Base-by-base conservation (phyloP, 768 basidiomycete species). In the Ramaria sp. region DNA sequence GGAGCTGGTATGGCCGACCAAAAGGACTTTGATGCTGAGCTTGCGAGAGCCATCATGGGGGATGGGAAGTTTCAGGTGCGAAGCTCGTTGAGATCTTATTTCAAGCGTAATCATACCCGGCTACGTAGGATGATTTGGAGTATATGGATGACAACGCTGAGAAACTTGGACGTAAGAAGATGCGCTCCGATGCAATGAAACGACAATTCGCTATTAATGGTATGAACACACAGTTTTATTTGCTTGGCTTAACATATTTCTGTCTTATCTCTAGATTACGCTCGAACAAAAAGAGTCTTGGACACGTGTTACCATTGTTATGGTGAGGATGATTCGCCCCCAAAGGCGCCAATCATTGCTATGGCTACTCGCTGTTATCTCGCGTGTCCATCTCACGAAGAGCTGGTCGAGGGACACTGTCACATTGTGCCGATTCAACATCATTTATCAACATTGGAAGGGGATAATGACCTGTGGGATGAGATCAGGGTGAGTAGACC, bases 91-190 rank as follows among this genome's bases (percentile, higher is more conserved):
- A 49, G 48, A 11, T 37, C 42, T 13, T 27, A 10, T 12, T 34
- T 43, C 7, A 0, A 24, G 20, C 10, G 51, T 20, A 22, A 20
- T 41, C 27, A 59, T 53, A 19, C 27, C 51, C 31, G 56, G 15
- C 53, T 13, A 13, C 42, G 56, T 42, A 92, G 87, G 86, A 87
- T 61, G 82, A 94, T 63, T 72, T 94, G 33, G 96, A 97, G 47
- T 98, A 98, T 63, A 86, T 96, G 60, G 96, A 99, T 62, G 96
- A 98, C 61, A 95, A 97, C 67, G 93, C 92, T 0, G 95, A 95
- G 64, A 86, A 84, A 62, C 77, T 98, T 0, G 91, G 89, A 39
- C 76, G 94, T 56, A 84, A 91, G 69, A 98, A 95, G 71, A 93
- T 97, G 90, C 88, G 93, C 52, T 83, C 86, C 4, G 95, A 98